Conservation (phyloP, 169 alveolate species). For the Eimeria sp. region DNA sequence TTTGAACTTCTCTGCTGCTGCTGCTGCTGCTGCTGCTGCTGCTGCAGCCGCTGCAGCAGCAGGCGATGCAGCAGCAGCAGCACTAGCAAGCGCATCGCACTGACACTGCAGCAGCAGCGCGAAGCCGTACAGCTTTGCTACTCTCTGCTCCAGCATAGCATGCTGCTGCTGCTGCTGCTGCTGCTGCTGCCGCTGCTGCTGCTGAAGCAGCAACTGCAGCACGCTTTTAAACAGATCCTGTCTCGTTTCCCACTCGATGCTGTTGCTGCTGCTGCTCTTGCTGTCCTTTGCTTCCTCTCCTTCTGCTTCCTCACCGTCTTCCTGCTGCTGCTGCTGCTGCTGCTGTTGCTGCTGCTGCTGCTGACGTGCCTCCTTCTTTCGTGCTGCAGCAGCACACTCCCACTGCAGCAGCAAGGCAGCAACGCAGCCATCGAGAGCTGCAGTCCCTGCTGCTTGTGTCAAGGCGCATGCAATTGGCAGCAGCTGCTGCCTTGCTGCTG, state of each 20-base stretch:
- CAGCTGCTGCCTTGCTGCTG: slow-evolving; percentile 34
- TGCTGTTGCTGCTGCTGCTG: slow-evolving; percentile 34
- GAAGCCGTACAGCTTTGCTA: slow-evolving; percentile 3
- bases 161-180: background rate
- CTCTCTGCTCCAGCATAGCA: background rate
- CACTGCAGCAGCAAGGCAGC: slow-evolving; percentile 42
- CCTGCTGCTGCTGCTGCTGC: slow-evolving; percentile 32
- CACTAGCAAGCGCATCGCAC: slow-evolving; percentile 23
- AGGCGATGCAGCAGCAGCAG: slow-evolving; percentile 20
- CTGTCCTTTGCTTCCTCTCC: background rate
- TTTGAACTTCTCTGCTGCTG: background rate
- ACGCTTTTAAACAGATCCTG: background rate
- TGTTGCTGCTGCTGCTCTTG: slow-evolving; percentile 8
- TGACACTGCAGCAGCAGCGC: slow-evolving; percentile 45
- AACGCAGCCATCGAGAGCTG: slow-evolving; percentile 17
- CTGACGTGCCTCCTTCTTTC: background rate
- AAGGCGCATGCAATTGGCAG: slow-evolving; percentile 20
- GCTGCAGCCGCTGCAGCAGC: slow-evolving; percentile 7
- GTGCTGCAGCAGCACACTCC: slow-evolving; percentile 55
- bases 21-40: slow-evolving; percentile 33
- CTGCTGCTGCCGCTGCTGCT: slow-evolving; percentile 23
- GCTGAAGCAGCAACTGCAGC: slow-evolving; percentile 26
- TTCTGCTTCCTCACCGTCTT: background rate
- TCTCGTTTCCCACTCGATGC: slow-evolving; percentile 3
- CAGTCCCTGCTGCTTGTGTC: slow-evolving; percentile 20